These are phyloP conservation scores for Epichloe aotearoae DNA, from an alignment of 2,329 filamentous ascomycete genomes.

Conservation along the genomic window DNA sequence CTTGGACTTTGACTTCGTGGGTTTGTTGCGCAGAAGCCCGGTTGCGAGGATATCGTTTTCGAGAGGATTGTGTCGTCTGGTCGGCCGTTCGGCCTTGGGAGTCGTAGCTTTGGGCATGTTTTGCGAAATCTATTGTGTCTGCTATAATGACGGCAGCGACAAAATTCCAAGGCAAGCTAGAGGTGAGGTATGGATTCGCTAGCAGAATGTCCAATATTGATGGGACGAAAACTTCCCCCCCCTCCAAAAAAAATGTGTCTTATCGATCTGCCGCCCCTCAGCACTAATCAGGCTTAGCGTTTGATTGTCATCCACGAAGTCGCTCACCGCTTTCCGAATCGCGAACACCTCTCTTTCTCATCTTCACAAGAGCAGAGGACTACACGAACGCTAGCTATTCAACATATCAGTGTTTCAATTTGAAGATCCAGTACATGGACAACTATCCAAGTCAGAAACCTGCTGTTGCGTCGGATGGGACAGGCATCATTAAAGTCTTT, in stretches of 20 bases:
- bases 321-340: constrained; percentile 19
- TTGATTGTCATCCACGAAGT: neutral
- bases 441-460: too few relatives aligned
- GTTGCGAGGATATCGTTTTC: constrained; percentile 72
- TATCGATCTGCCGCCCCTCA: constrained; percentile 28
- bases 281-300: constrained; percentile 13
- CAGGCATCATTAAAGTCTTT: neutral
- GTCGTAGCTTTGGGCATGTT: constrained; percentile 70
- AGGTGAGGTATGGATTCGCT: neutral
- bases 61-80: constrained; percentile 75
- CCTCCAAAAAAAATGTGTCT: constrained; percentile 20
- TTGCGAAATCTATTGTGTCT: neutral
- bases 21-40: constrained; percentile 58
- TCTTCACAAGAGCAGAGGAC: neutral
- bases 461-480: neutral
- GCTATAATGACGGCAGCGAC: neutral
- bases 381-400: too few relatives aligned
- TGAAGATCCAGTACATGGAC: too few relatives aligned
- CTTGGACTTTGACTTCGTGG: constrained; percentile 56
- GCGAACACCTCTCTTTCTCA: neutral
- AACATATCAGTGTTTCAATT: too few relatives aligned
- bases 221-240: constrained; percentile 14
- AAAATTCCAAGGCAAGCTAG: neutral
- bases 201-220: neutral
- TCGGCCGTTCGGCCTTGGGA: constrained; percentile 41